Evolutionary conservation across 2,329 filamentous ascomycete genomes (phyloP).

Genomic region (Cordyceps farinosa): DNA sequence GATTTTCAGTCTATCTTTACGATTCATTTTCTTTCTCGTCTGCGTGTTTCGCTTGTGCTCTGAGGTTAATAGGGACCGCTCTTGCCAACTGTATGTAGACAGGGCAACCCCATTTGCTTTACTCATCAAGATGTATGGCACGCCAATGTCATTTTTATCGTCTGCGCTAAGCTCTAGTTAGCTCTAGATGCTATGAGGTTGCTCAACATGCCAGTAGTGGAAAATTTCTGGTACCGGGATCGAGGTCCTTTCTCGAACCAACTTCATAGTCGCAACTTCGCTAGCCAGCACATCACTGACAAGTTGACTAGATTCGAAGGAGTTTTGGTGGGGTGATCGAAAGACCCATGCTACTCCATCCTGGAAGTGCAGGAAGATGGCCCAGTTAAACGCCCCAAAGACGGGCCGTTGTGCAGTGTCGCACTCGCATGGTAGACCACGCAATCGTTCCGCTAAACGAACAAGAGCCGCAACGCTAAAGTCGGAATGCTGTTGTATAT

Average conservation of each 20-base stretch:
- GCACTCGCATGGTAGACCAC: conserved; percentile 1
- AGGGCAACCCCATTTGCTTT: background rate
- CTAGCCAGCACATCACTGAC: conserved; percentile 25
- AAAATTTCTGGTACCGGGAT: conserved; percentile 32
- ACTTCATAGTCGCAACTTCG: conserved; percentile 31
- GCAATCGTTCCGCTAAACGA: background rate
- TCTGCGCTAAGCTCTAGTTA: background rate
- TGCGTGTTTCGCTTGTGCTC: background rate
- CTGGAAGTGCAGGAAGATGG: conserved; percentile 29
- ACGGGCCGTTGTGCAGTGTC: conserved; percentile 24
- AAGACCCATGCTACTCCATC: conserved; percentile 31
- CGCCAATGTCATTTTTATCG: background rate
- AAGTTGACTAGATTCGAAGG: background rate
- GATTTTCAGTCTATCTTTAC: background rate
- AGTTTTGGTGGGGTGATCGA: conserved; percentile 25
- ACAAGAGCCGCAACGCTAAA: background rate
- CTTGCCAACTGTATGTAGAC: background rate
- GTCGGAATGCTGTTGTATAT: background rate
- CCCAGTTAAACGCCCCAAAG: conserved; percentile 31
- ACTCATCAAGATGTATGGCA: background rate
- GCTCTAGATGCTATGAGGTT: background rate
- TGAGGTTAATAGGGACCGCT: background rate
- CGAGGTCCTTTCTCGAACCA: conserved; percentile 28
- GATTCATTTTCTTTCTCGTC: background rate
- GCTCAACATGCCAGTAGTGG: conserved; percentile 19